Conservation (phyloP, 495 filamentous ascomycete species). For the Penicillium taxi region DNA sequence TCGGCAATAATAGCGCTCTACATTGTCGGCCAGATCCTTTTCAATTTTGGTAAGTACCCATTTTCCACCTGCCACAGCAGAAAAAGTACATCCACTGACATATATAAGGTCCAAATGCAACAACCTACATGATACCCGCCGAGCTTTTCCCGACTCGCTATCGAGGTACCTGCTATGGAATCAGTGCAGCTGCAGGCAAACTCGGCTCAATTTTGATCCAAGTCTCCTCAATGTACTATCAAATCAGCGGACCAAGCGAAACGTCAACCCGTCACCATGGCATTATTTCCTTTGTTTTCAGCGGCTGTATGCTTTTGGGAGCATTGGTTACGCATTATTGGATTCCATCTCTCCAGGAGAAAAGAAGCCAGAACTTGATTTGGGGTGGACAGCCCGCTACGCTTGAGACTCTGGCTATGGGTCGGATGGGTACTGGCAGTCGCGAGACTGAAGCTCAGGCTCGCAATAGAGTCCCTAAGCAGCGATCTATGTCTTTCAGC, state of each 20-base stretch:
- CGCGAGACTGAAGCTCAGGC: slow-evolving; percentile 24
- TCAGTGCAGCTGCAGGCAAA: slow-evolving; percentile 49
- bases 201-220: slow-evolving; percentile 52
- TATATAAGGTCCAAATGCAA: slow-evolving; percentile 45
- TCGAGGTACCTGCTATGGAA: slow-evolving; percentile 48
- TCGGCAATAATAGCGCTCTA: slow-evolving; percentile 48
- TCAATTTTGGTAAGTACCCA: slow-evolving; percentile 47
- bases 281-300: slow-evolving; percentile 39
- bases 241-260: slow-evolving; percentile 28
- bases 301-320: slow-evolving; percentile 41
- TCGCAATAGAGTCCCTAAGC: slow-evolving; percentile 14
- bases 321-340: slow-evolving; percentile 38
- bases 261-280: slow-evolving; percentile 32
- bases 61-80: not conserved
- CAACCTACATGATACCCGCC: slow-evolving; percentile 54
- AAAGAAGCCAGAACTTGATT: slow-evolving; percentile 18
- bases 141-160: slow-evolving; percentile 57
- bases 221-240: slow-evolving; percentile 42
- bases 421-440: slow-evolving; percentile 33
- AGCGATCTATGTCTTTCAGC: slow-evolving; percentile 17
- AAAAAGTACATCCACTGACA: slow-evolving; percentile 6
- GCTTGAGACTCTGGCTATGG: slow-evolving; percentile 34
- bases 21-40: slow-evolving; percentile 52
- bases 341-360: slow-evolving; percentile 35
- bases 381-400: slow-evolving; percentile 38